Conservation (phyloP, 129 eudicot species). For the Centella asiatica region DNA sequence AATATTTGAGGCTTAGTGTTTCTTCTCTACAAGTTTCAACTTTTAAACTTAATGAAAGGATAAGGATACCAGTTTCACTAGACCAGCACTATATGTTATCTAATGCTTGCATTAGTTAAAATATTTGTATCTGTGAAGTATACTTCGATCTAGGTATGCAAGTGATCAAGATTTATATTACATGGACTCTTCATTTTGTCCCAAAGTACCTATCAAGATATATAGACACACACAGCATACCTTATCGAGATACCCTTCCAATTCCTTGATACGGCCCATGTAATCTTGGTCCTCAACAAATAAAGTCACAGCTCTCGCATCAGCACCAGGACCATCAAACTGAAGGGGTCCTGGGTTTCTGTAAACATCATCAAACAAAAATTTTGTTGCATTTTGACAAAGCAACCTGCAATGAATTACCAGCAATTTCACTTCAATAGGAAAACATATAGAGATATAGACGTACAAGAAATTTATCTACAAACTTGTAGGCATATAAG, state of each 20-base stretch:
- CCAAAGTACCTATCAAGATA: no score
- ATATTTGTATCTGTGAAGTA: no score
- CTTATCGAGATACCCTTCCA: constrained; percentile 78
- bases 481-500: not conserved
- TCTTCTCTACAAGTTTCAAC: not conserved
- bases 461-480: not conserved
- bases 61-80: not conserved
- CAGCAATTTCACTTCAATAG: constrained; percentile 1
- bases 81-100: no score
- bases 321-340: constrained; percentile 94
- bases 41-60: no score
- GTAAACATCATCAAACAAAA: constrained; percentile 72
- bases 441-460: not conserved
- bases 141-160: no score
- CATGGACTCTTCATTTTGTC: no score
- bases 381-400: constrained; percentile 62
- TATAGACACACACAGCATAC: no score
- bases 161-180: no score
- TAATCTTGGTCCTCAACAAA: constrained; percentile 90
- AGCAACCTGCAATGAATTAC: constrained; percentile 48
- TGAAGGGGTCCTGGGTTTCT: constrained; percentile 97
- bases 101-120: no score
- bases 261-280: constrained; percentile 90
- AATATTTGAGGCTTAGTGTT: not conserved
- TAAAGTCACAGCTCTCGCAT: constrained; percentile 65